Percentiles rank a stretch among this genome's conserved stretches.
Evolutionary conservation across 1,139 yeast genomes (phyloP).

Genomic region (Candida smagusa): DNA sequence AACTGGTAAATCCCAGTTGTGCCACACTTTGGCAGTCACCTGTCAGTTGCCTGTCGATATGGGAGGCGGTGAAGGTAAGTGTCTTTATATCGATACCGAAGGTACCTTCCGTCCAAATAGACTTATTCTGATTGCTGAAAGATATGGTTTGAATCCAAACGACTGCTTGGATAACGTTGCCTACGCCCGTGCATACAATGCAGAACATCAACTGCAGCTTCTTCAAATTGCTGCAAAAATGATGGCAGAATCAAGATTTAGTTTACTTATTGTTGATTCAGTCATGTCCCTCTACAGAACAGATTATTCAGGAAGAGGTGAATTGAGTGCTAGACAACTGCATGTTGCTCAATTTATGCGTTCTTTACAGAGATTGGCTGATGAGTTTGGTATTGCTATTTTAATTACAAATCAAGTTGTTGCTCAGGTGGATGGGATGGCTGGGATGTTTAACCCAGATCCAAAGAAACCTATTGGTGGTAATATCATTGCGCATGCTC

Average conservation of each 20-base stretch:
- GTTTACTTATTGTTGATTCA: slow-evolving; percentile 84
- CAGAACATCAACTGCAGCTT: slow-evolving; percentile 90
- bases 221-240: slow-evolving; percentile 88
- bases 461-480: slow-evolving; percentile 99
- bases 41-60: slow-evolving; percentile 95
- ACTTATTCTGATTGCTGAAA: slow-evolving; percentile 81
- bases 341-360: slow-evolving; percentile 94
- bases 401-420: slow-evolving; percentile 98
- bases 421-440: slow-evolving; percentile 94
- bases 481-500: slow-evolving; percentile 93
- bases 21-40: slow-evolving; percentile 95
- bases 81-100: slow-evolving; percentile 93
- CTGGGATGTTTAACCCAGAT: slow-evolving; percentile 83
- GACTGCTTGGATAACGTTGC: slow-evolving; percentile 96
- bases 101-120: slow-evolving; percentile 95
- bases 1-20: slow-evolving; percentile 95
- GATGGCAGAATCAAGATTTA: slow-evolving; percentile 92
- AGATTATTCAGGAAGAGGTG: slow-evolving; percentile 95
- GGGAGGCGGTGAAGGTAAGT: slow-evolving; percentile 99
- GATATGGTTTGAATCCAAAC: slow-evolving; percentile 91
- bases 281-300: slow-evolving; percentile 96
- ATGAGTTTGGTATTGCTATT: slow-evolving; percentile 97
- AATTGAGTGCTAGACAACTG: slow-evolving; percentile 89
- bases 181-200: slow-evolving; percentile 94
- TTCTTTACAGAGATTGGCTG: slow-evolving; percentile 87